Base-by-base conservation (phyloP, 768 basidiomycete species). In the Amanita thiersii region DNA sequence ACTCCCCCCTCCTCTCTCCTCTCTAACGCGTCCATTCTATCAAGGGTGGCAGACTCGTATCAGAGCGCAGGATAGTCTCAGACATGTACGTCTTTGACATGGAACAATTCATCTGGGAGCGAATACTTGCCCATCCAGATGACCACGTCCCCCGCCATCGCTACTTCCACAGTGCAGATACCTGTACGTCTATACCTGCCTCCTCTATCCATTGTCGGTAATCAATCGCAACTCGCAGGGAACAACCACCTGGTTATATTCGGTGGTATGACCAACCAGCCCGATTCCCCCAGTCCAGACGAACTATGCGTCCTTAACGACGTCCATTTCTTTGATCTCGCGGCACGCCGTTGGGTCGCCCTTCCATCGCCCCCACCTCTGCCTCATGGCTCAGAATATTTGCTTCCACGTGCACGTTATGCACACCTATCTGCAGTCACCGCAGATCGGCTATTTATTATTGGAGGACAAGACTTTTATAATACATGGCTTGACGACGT, bases 401-500 rank as follows among this genome's bases (percentile, higher is more conserved):
- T 80, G 4, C 52, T 76, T 8, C 94, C 94, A 2, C 81, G 82
- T 29, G 81, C 91, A 17, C 81, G 96, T 48, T 98, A 98, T 56
- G 94, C 94, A 8, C 94, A 99, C 57, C 72, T 98, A 8, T 93
- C 90, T 10, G 81, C 89, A 2, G 75, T 97, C 31, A 84, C 88
- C 8, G 73, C 83, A 12, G 81, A 86, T 61, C 73, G 81, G 26
- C 72, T 99, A 24, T 85, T 93, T 58, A 74, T 99, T 52, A 89
- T 96, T 37, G 94, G 96, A 4, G 94, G 94, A 0, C 94, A 99
- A 56, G 91, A 98, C 58, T 76, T 96, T 47, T 78, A 77, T 51
- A 94, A 94, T 53, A 82, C 83, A 36, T 97, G 92, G 86, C 70
- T 94, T 18, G 88, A 97, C 60, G 91, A 97, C 48, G 75, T 94